phyloP scores from a whole-genome alignment of 768 basidiomycete species.

The Mycena vulgaris region DNA sequence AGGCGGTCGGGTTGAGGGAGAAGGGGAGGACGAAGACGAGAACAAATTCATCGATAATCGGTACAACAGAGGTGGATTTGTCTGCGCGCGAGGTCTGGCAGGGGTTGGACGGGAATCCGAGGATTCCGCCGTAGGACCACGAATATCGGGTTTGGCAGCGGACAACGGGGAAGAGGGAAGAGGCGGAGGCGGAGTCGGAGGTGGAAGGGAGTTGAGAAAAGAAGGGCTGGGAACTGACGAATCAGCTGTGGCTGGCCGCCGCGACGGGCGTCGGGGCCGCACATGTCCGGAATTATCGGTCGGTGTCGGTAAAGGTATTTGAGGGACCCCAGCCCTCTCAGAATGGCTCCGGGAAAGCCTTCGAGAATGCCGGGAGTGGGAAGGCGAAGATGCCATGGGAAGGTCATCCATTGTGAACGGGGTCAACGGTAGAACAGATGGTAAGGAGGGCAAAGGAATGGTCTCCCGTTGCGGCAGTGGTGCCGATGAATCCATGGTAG shows the following conservation, averaged over 20 bases:
- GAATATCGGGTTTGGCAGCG: constrained; percentile 11
- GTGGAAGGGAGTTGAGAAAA: constrained; percentile 44
- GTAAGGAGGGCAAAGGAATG: constrained; percentile 49
- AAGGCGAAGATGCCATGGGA: constrained; percentile 37
- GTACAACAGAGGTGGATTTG: constrained; percentile 80
- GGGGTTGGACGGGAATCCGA: constrained; percentile 38
- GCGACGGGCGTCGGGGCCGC: constrained; percentile 39
- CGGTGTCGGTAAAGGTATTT: constrained; percentile 28
- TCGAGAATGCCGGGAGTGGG: constrained; percentile 45
- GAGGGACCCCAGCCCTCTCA: constrained; percentile 45
- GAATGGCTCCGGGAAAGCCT: constrained; percentile 63
- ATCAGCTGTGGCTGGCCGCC: constrained; percentile 63
- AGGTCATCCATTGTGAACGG: constrained; percentile 52
- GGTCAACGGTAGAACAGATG: constrained; percentile 56
- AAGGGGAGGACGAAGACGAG: constrained; percentile 50
- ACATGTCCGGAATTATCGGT: constrained; percentile 34
- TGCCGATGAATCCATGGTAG: constrained; percentile 45
- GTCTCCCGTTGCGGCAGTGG: constrained; percentile 46
- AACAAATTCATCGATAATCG: constrained; percentile 80
- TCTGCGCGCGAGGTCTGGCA: constrained; percentile 60
- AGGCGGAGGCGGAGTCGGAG: constrained; percentile 37
- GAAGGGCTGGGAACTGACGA: constrained; percentile 49
- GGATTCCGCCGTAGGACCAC: neutral
- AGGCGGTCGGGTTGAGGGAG: constrained; percentile 38
- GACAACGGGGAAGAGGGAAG: constrained; percentile 34